These are phyloP conservation scores for Halenospora varia DNA, from an alignment of 495 filamentous ascomycete species.

Conservation along the genomic window DNA sequence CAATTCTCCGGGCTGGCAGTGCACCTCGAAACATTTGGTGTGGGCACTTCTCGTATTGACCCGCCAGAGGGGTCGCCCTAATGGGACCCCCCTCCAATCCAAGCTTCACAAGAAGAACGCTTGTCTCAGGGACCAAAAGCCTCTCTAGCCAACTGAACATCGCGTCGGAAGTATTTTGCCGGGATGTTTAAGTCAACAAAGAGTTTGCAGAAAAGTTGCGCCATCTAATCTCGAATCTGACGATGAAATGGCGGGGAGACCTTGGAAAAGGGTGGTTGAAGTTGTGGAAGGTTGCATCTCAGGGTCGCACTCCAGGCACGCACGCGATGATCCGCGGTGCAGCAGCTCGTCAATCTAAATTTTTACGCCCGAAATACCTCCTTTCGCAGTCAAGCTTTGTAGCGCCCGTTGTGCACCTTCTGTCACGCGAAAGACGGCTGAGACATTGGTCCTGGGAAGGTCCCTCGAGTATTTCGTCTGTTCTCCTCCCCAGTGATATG, in stretches of 20 bases:
- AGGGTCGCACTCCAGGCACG: not conserved
- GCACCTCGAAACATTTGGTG: not conserved
- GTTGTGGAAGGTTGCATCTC: not conserved
- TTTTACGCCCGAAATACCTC: not conserved
- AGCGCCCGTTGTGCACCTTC: not conserved
- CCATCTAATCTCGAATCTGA: no score
- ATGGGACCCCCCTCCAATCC: not conserved
- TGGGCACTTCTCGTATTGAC: no score
- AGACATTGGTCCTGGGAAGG: not conserved
- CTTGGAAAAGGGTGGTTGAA: no score
- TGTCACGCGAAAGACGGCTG: no score
- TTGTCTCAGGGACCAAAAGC: not conserved
- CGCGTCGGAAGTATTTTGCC: no score
- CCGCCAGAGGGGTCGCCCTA: no score
- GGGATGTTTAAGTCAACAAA: no score
- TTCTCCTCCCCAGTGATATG: not conserved
- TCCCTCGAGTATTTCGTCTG: not conserved
- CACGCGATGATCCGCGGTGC: not conserved
- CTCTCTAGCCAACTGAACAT: no score
- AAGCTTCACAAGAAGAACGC: not conserved
- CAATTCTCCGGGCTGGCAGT: not conserved
- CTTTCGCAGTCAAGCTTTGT: not conserved
- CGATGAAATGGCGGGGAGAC: no score
- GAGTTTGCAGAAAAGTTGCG: not conserved
- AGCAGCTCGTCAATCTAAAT: not conserved